These are phyloP conservation scores for Macrolepiota dolichaula DNA, from an alignment of 768 basidiomycete genomes.

Conservation along the genomic window DNA sequence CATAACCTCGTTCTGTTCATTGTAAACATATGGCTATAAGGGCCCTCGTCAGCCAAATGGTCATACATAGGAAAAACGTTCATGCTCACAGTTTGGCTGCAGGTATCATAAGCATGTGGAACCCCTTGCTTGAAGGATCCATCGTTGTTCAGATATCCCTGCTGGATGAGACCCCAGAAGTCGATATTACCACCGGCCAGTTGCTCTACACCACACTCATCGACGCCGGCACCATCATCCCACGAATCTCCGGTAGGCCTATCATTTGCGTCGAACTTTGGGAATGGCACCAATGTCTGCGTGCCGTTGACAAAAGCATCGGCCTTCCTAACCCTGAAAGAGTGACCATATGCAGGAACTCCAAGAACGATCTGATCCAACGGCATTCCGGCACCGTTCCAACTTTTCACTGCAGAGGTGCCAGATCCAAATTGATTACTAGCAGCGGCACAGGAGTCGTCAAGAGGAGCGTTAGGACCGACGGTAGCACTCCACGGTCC, in stretches of 20 bases:
- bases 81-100: slow-evolving; percentile 71
- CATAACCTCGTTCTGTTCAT: slow-evolving; percentile 38
- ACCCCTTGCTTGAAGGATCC: slow-evolving; percentile 48
- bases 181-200: slow-evolving; percentile 52
- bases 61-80: not conserved
- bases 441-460: slow-evolving; percentile 67
- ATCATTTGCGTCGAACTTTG: slow-evolving; percentile 47
- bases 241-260: slow-evolving; percentile 61
- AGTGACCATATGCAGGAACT: slow-evolving; percentile 87
- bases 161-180: slow-evolving; percentile 62
- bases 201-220: slow-evolving; percentile 54
- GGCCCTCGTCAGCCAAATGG: not conserved
- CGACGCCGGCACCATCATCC: slow-evolving; percentile 48
- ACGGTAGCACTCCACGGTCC: slow-evolving; percentile 60
- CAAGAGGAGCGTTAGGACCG: slow-evolving; percentile 89
- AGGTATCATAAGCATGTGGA: slow-evolving; percentile 53
- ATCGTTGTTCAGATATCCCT: slow-evolving; percentile 49
- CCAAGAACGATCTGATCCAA: slow-evolving; percentile 50
- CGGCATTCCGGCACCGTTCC: slow-evolving; percentile 79
- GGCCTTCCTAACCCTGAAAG: slow-evolving; percentile 50
- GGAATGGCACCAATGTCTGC: slow-evolving; percentile 43
- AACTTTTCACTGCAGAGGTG: slow-evolving; percentile 62
- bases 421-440: slow-evolving; percentile 71
- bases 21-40: slow-evolving; percentile 43
- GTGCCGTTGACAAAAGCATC: slow-evolving; percentile 42